Percentiles rank a stretch among this genome's conserved stretches.
phyloP scores from a whole-genome alignment of 805 yeast genomes.

The Candida taoyuanica region DNA sequence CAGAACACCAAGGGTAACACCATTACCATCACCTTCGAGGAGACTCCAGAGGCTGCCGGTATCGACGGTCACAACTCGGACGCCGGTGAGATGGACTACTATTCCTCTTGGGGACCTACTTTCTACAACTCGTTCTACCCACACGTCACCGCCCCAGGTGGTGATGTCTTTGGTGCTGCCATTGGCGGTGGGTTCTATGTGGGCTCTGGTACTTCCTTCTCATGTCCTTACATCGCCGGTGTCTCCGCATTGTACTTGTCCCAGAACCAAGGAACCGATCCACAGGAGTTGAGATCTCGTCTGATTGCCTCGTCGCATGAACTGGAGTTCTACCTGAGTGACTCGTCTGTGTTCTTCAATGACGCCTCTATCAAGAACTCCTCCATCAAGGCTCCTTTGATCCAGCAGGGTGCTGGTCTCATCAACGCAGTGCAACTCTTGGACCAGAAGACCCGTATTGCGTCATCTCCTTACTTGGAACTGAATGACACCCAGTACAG shows the following conservation, averaged over 20 bases:
- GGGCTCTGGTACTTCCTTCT: conserved; percentile 17
- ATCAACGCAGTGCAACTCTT: conserved; percentile 11
- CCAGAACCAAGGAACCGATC: conserved; percentile 4
- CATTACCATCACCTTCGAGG: conserved; percentile 5
- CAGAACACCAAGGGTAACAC: conserved; percentile 7
- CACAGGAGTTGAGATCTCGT: conserved; percentile 3
- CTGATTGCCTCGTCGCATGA: conserved; percentile 8
- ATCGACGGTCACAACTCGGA: conserved; percentile 1
- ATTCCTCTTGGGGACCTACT: conserved; percentile 19
- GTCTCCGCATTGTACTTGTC: conserved; percentile 12
- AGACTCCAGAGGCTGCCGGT: not conserved
- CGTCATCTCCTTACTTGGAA: conserved; percentile 9
- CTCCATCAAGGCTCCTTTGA: conserved; percentile 8
- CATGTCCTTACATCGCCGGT: conserved; percentile 19
- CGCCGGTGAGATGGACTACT: conserved; percentile 15
- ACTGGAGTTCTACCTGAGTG: conserved; percentile 1
- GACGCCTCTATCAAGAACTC: conserved; percentile 8
- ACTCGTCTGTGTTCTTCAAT: not conserved
- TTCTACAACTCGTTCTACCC: conserved; percentile 17
- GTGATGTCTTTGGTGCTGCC: conserved; percentile 14
- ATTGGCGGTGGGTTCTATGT: conserved; percentile 7
- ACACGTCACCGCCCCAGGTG: conserved; percentile 18
- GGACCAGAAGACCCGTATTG: conserved; percentile 8
- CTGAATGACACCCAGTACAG: conserved; percentile 15
- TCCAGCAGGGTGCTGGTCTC: conserved; percentile 18